Evolutionary conservation across 768 basidiomycete species (phyloP), one percentile per base, ranked within the genome.

Genomic region (Hirschioporus abietinus): DNA sequence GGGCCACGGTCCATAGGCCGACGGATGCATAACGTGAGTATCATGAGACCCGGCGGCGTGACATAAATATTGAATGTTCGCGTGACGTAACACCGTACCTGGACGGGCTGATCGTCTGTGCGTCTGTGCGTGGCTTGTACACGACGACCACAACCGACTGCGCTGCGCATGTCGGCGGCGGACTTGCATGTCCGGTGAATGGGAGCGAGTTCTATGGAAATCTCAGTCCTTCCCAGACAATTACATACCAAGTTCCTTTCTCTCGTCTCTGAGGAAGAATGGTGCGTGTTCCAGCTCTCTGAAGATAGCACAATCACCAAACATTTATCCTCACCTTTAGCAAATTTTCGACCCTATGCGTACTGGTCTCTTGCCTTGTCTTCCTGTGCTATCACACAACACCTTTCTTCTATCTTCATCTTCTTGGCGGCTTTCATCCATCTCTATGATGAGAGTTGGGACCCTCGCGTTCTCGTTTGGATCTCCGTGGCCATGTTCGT

Each of bases 141-240:
- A 52, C 42, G 42, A 52, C 42, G 42, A 52, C 42, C 42, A 52
- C 42, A 52, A 52, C 42, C 42, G 42, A 52, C 42, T 52, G 42
- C 42, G 42, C 42, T 15, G 42, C 42, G 42, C 42, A 52, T 52
- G 42, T 52, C 42, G 42, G 42, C 42, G 42, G 6, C 12, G 42
- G 12, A 52, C 66, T 71, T 75, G 72, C 67, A 75, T 75, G 77
- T 74, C 72, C 58, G 69, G 65, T 58, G 70, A 72, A 71, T 93
- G 91, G 91, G 85, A 86, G 74, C 88, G 86, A 71, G 83, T 89
- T 52, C 84, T 95, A n/a, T 95, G 92, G 92, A 89, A 86, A 76
- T 78, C 73, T 64, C 90, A 90, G 74, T 78, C 83, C 1, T 89
- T 84, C 74, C 89, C 92, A 34, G 96, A 97, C 77, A 95, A 96